Base-by-base conservation (phyloP, 495 filamentous ascomycete genomes). In the Terfezia claveryi region DNA sequence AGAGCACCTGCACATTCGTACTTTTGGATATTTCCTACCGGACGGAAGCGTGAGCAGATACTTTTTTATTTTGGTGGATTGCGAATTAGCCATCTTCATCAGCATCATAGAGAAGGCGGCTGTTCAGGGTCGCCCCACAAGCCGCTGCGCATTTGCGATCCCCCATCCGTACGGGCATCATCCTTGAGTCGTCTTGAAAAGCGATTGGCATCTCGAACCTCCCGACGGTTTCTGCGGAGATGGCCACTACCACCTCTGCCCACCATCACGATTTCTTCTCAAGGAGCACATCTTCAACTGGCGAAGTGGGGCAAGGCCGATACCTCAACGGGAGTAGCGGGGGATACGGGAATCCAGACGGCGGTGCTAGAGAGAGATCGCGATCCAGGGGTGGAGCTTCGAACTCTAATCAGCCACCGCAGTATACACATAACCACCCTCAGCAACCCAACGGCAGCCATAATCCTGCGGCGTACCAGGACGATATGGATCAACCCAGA, bases 401-500 rank as follows among this genome's bases (percentile, higher is more conserved):
- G 17, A 46, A 14, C 12, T 46, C 41, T 14, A 46, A 14, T 14
- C 12, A 14, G 8, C 41, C 41, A 20, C 14, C 41, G 17, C 41
- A 46, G 50, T 51, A 51, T 23, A 20, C 23, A n/a, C n/a, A 32
- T 23, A 51, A 32, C 50, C 50, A 51, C 50, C 14, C n/a, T 20
- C 23, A 12, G 23, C 12, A 14, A 5, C 12, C 41, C 12, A 46
- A 46, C 41, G 41, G 41, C 41, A 20, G 4, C 14, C 12, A 14
- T 20, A 20, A 14, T 20, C 27, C 50, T 51, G n/a, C 12, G n/a
- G n/a, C 27, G 23, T 51, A 51, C 16, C n/a, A 51, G 23, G 23
- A 46, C 41, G 50, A 60, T 55, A 51, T 11, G 58, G 62, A 57
- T 38, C 76, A 79, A 20, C 78, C 86, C 59, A 79, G 80, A 59